A percentile compares a stretch with the other conserved stretches of the same genome.
phyloP scores from a whole-genome alignment of 1,139 yeast species.

The Suhomyces bribrorum region DNA sequence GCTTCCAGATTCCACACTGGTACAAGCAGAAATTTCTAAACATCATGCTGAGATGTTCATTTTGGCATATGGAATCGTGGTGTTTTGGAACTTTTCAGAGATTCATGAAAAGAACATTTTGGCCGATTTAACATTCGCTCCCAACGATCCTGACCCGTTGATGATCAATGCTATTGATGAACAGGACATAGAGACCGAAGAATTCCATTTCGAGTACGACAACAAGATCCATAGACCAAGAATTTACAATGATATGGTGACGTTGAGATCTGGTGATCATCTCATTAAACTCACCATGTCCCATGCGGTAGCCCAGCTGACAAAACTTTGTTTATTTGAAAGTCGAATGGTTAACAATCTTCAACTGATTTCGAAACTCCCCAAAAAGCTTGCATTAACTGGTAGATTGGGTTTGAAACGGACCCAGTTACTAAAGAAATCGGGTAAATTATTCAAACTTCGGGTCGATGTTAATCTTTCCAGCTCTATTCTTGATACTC shows the following conservation, averaged over 20 bases:
- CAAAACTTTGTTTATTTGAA: slow-evolving; percentile 87
- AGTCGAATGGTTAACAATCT: slow-evolving; percentile 84
- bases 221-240: slow-evolving; percentile 80
- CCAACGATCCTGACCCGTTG: slow-evolving; percentile 46
- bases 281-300: slow-evolving; percentile 89
- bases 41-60: slow-evolving; percentile 89
- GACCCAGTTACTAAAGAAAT: slow-evolving; percentile 77
- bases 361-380: slow-evolving; percentile 82
- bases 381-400: slow-evolving; percentile 85
- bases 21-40: slow-evolving; percentile 53
- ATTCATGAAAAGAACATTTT: slow-evolving; percentile 88
- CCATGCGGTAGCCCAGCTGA: slow-evolving; percentile 95
- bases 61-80: slow-evolving; percentile 90
- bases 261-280: slow-evolving; percentile 88
- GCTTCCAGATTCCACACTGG: slow-evolving; percentile 2
- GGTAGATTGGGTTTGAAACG: slow-evolving; percentile 81
- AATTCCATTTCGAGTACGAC: slow-evolving; percentile 89
- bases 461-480: slow-evolving; percentile 92
- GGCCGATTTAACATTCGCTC: slow-evolving; percentile 87
- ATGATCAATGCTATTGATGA: slow-evolving; percentile 79
- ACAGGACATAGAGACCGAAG: slow-evolving; percentile 92
- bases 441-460: slow-evolving; percentile 85
- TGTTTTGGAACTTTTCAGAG: slow-evolving; percentile 95
- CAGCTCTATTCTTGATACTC: slow-evolving; percentile 89
- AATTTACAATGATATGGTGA: slow-evolving; percentile 91